Percentiles rank a stretch among this genome's conserved stretches.
Conservation (phyloP, 2,329 filamentous ascomycete genomes). For the Metarhizium humberi region DNA sequence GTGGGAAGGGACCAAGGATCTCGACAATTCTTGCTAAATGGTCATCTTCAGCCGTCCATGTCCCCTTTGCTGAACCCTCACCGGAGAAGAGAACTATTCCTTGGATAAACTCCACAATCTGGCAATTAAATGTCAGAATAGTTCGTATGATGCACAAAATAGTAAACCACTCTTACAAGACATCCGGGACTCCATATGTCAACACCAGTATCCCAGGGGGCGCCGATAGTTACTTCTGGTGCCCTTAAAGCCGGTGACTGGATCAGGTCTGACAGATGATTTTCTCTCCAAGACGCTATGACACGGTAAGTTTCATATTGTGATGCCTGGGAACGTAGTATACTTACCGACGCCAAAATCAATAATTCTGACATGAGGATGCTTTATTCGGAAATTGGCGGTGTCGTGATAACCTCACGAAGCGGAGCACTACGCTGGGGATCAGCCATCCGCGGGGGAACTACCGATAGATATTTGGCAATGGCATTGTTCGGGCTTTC, state of each 20-base stretch:
- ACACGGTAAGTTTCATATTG: not conserved
- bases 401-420: not conserved
- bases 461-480: not conserved
- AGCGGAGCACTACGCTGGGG: not conserved
- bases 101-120: conserved; percentile 1
- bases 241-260: conserved; percentile 14
- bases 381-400: not conserved
- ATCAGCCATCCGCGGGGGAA: not conserved
- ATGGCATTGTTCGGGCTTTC: not conserved
- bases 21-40: not conserved
- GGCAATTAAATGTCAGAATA: not conserved
- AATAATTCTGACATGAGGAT: not conserved
- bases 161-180: not conserved
- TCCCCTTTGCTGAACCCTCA: not conserved
- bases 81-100: not conserved
- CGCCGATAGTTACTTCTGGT: conserved; percentile 15
- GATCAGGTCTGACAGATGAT: conserved; percentile 13
- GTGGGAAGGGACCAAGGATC: not conserved
- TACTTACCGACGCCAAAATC: conserved; percentile 2
- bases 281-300: conserved; percentile 3
- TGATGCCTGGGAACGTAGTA: not conserved
- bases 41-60: conserved; percentile 1
- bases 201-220: conserved; percentile 10
- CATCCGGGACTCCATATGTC: conserved; percentile 16
- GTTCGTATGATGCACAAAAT: not conserved